These are phyloP conservation scores for Capronia epimyces DNA, from an alignment of 2,329 filamentous ascomycete species.

Conservation along the genomic window DNA sequence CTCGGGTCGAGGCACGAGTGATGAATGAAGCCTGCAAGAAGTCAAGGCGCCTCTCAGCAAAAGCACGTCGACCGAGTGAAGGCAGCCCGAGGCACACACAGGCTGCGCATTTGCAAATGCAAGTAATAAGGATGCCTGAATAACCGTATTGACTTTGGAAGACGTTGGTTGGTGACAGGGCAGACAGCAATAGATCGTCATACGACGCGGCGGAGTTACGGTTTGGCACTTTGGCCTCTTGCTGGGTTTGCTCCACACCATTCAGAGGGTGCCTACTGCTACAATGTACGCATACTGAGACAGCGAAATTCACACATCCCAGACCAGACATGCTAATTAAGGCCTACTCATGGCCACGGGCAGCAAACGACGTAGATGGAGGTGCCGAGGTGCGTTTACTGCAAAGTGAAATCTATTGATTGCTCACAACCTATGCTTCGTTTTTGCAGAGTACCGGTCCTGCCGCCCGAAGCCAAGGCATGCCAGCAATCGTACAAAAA, in stretches of 20 bases:
- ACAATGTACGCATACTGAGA: background rate
- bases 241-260: background rate
- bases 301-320: background rate
- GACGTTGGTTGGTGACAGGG: constrained; percentile 14
- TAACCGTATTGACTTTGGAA: background rate
- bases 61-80: background rate
- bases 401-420: constrained; percentile 24
- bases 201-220: constrained; percentile 18
- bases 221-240: background rate
- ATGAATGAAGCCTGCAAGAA: background rate
- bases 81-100: background rate
- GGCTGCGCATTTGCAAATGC: constrained; percentile 6
- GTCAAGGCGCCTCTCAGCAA: background rate
- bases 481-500: constrained; percentile 26
- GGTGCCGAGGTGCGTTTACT: background rate
- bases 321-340: too few species aligned
- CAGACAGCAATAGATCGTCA: constrained; percentile 18
- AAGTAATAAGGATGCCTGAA: background rate
- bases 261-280: background rate
- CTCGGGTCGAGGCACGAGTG: constrained; percentile 6
- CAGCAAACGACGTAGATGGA: too few species aligned
- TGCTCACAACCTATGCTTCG: constrained; percentile 24
- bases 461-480: constrained; percentile 27
- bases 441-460: constrained; percentile 22
- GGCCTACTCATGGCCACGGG: too few species aligned